phyloP scores from a whole-genome alignment of 352 stramenopile genomes.

The Globisporangium takayamanum region DNA sequence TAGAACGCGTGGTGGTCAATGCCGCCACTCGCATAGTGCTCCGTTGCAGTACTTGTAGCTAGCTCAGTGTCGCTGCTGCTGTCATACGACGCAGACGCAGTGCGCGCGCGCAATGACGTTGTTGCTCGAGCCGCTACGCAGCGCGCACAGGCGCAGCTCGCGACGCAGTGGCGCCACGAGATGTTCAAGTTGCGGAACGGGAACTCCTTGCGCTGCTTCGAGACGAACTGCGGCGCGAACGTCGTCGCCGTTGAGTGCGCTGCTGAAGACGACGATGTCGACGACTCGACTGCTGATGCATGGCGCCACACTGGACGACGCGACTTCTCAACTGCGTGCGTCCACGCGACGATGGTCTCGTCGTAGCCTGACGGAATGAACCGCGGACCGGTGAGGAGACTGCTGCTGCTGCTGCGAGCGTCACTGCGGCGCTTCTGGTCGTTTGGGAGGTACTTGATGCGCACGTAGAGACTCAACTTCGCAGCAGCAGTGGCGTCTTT shows the following conservation, averaged over 20 bases:
- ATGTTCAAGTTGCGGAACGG: slow-evolving; percentile 76
- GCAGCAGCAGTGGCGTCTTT: slow-evolving; percentile 51
- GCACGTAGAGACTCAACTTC: slow-evolving; percentile 65
- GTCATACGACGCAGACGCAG: background rate
- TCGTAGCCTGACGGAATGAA: slow-evolving; percentile 63
- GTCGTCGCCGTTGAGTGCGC: slow-evolving; percentile 16
- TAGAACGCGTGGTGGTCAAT: slow-evolving; percentile 82
- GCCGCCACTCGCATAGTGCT: slow-evolving; percentile 12
- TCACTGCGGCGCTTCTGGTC: slow-evolving; percentile 38
- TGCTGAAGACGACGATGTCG: background rate
- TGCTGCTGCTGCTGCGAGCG: slow-evolving; percentile 20
- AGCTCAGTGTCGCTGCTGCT: background rate
- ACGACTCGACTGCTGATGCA: slow-evolving; percentile 8
- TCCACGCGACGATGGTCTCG: slow-evolving; percentile 68
- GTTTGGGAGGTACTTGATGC: slow-evolving; percentile 77
- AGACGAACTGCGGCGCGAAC: slow-evolving; percentile 17
- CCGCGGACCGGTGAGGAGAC: slow-evolving; percentile 13
- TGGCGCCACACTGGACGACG: slow-evolving; percentile 25
- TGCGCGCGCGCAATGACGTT: too few species aligned
- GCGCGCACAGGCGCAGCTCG: slow-evolving; percentile 40
- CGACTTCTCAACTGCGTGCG: slow-evolving; percentile 64
- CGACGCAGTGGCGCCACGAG: slow-evolving; percentile 60
- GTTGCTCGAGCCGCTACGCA: slow-evolving; percentile 26
- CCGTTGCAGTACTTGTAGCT: background rate
- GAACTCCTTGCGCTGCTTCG: slow-evolving; percentile 56